Percentiles rank a stretch among this genome's conserved stretches.
phyloP scores from a whole-genome alignment of 2,329 filamentous ascomycete species.

The Xylaria sp. region DNA sequence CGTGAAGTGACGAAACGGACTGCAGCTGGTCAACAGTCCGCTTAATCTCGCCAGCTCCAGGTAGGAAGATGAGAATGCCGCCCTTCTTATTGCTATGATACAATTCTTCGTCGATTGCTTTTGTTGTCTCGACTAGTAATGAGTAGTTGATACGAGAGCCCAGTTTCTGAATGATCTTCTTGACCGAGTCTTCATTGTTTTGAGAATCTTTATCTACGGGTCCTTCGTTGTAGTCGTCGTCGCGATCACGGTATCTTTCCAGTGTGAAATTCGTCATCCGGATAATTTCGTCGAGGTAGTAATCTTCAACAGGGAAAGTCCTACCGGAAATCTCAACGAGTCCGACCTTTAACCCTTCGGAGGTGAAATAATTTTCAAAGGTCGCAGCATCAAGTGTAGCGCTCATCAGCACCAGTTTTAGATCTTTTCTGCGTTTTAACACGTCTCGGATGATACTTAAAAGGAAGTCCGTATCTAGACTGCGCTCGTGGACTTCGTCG shows the following conservation, averaged over 20 bases:
- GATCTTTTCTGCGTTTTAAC: constrained; percentile 75
- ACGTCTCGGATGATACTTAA: constrained; percentile 89
- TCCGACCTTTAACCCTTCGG: constrained; percentile 75
- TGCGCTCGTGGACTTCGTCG: constrained; percentile 96
- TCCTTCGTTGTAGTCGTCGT: constrained; percentile 53
- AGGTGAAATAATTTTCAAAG: constrained; percentile 85
- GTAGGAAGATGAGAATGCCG: constrained; percentile 94
- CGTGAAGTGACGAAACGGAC: constrained; percentile 72
- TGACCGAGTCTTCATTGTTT: constrained; percentile 65
- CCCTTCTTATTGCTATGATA: constrained; percentile 73
- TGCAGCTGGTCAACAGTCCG: constrained; percentile 77
- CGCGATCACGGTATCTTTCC: constrained; percentile 46
- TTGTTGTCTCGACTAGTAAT: constrained; percentile 82
- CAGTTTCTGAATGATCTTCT: constrained; percentile 76
- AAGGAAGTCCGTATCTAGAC: constrained; percentile 93
- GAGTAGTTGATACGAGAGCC: constrained; percentile 93
- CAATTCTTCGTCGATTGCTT: constrained; percentile 82
- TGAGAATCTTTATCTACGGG: constrained; percentile 54
- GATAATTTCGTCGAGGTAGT: constrained; percentile 89
- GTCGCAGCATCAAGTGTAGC: constrained; percentile 90
- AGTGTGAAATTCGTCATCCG: constrained; percentile 77
- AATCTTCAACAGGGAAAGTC: constrained; percentile 90
- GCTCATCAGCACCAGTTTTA: constrained; percentile 95
- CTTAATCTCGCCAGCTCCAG: constrained; percentile 91
- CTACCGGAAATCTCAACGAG: constrained; percentile 87